Conservation (phyloP, 2,329 filamentous ascomycete genomes). For the Elsinoe fawcettii region DNA sequence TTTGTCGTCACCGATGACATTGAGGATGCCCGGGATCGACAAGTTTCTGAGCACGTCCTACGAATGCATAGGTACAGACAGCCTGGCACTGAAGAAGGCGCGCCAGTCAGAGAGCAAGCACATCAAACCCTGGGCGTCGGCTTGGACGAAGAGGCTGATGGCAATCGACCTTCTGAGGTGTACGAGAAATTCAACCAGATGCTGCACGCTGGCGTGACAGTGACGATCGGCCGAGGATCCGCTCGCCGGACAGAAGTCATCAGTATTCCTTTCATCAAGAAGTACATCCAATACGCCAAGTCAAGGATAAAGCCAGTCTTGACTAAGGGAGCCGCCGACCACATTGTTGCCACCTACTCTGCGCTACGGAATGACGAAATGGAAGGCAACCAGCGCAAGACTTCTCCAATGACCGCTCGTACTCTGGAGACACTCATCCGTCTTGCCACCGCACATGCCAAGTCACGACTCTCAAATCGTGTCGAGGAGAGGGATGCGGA, state of each 20-base stretch:
- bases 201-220: constrained; percentile 83
- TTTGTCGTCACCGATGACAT: constrained; percentile 99
- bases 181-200: constrained; percentile 96
- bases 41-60: constrained; percentile 91
- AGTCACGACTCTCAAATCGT: constrained; percentile 75
- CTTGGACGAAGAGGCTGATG: constrained; percentile 64
- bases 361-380: constrained; percentile 92
- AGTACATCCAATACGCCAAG: constrained; percentile 98
- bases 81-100: constrained; percentile 86
- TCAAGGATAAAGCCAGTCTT: constrained; percentile 80
- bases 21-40: constrained; percentile 82
- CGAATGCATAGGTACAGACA: constrained; percentile 96
- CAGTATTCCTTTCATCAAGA: constrained; percentile 97
- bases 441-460: constrained; percentile 91
- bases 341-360: constrained; percentile 86
- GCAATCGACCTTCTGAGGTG: constrained; percentile 74
- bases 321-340: constrained; percentile 83
- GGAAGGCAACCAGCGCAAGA: constrained; percentile 86
- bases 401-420: constrained; percentile 91
- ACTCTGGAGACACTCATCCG: constrained; percentile 97
- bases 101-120: constrained; percentile 81
- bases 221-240: constrained; percentile 64
- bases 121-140: constrained; percentile 82
- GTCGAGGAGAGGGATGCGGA: constrained; percentile 86
- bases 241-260: constrained; percentile 77